Evolutionary conservation across 2,329 filamentous ascomycete species (phyloP).

Genomic region (Ophiosphaerella narmari): DNA sequence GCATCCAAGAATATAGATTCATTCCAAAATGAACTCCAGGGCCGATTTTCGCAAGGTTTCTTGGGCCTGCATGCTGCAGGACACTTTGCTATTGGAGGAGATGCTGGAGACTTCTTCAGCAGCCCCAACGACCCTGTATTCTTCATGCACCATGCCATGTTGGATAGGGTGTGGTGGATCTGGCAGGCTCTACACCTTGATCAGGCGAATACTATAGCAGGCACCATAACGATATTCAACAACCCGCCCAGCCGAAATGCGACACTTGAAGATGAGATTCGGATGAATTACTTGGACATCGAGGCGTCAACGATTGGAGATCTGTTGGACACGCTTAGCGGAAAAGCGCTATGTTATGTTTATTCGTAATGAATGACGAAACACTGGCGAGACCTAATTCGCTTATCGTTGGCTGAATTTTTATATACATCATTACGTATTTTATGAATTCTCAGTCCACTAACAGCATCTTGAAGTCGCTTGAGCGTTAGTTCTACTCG

Average conservation of each 20-base stretch:
- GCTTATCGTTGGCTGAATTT: too few relatives aligned
- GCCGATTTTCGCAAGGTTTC: conserved; percentile 20
- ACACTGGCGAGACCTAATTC: too few relatives aligned
- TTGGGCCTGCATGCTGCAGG: conserved; percentile 50
- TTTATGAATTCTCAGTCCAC: too few relatives aligned
- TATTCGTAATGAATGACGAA: conserved; percentile 32
- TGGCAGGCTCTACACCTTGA: conserved; percentile 47
- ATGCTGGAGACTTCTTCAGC: conserved; percentile 49
- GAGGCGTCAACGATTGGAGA: conserved; percentile 40
- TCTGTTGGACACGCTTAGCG: conserved; percentile 47
- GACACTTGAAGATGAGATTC: conserved; percentile 50
- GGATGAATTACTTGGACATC: conserved; percentile 44
- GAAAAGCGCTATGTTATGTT: conserved; percentile 52
- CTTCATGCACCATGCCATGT: conserved; percentile 53
- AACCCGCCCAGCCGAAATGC: conserved; percentile 50
- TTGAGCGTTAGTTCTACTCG: too few relatives aligned
- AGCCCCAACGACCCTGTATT: conserved; percentile 53
- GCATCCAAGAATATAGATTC: conserved; percentile 46
- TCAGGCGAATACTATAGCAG: conserved; percentile 17
- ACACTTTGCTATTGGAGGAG: conserved; percentile 31
- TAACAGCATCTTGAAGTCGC: too few relatives aligned
- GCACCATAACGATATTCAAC: conserved; percentile 52
- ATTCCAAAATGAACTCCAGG: conserved; percentile 41
- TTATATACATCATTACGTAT: too few relatives aligned
- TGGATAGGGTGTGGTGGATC: conserved; percentile 54